A percentile compares a stretch with the other conserved stretches of the same genome.
Evolutionary conservation across 2,329 filamentous ascomycete genomes (phyloP).

Genomic region (Penicillium fuscoglaucum): DNA sequence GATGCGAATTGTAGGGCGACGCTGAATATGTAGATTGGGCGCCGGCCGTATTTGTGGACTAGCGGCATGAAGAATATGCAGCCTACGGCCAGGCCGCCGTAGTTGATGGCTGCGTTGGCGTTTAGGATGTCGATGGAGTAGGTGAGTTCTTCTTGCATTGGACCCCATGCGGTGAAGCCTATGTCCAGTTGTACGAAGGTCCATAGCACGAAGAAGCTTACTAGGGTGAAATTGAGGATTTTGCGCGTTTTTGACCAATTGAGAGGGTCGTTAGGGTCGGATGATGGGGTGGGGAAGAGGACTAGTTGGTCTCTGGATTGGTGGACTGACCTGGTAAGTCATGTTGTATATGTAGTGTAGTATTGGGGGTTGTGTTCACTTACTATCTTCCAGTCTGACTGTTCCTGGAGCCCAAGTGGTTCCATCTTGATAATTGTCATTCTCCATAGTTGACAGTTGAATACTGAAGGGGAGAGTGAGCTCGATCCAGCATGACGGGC

Average conservation of each 20-base stretch:
- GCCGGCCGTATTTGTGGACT: constrained; percentile 49
- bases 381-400: constrained; percentile 24
- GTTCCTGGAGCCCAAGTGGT: constrained; percentile 24
- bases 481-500: background rate
- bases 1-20: constrained; percentile 39
- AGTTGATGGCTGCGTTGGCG: constrained; percentile 47
- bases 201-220: constrained; percentile 30
- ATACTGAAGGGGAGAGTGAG: background rate
- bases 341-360: background rate
- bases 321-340: constrained; percentile 4
- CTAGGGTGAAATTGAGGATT: constrained; percentile 27
- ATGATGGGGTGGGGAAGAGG: constrained; percentile 24
- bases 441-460: constrained; percentile 9
- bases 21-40: constrained; percentile 50
- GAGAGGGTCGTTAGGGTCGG: constrained; percentile 31
- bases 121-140: constrained; percentile 46
- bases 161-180: constrained; percentile 45
- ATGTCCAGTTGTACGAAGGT: constrained; percentile 40
- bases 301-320: constrained; percentile 17
- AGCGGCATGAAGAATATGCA: constrained; percentile 49
- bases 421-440: constrained; percentile 14
- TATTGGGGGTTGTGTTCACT: background rate
- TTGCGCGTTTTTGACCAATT: constrained; percentile 30
- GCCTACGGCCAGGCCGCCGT: constrained; percentile 45
- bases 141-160: constrained; percentile 45